Base-by-base conservation (phyloP, 23 red algal species). In the Gracilaria caudata region DNA sequence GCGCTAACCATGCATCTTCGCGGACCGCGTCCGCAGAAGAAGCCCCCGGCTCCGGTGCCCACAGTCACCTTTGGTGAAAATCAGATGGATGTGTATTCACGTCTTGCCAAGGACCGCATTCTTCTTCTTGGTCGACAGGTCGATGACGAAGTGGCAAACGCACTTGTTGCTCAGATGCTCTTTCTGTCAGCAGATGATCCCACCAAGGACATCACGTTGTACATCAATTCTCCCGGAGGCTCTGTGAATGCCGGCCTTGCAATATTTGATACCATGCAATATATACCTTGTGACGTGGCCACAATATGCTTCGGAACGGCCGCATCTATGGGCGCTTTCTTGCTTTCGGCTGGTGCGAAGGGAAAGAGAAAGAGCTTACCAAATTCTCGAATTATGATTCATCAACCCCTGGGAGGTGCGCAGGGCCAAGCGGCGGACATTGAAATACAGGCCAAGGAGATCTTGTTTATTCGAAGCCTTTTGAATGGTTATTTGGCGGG, bases 61-160 rank as follows among this genome's bases (percentile, higher is more conserved):
- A 88, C 83, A 10, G 94, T 96, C 73, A 85, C 81, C 20, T 79
- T 96, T 25, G 94, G 94, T 24, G 94, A 96, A 26, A 82, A 82
- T 78, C 94, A 96, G 55, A 96, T 96, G 94, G 94, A 96, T 44
- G 90, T 96, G 28, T 96, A 96, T 77, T 96, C 94, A 7, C 84
- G 94, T 36, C 74, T 96, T 4, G 94, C 94, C 20, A 96, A 96
- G 51, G 94, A 96, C 64, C 84, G 94, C 70, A 96, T 96, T 77
- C 76, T 96, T 4, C 82, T 96, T 21, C 90, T 96, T 44, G 94
- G 94, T n/a, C 77, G 94, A 23, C 76, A 80, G 28, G 94, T 96
- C 19, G 94, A 96, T 86, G 94, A 96, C 70, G 94, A 96, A 47
- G 94, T 96, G 19, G 94, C 94, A 32, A 96, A 96, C 63, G 80